phyloP scores from a whole-genome alignment of 1,139 yeast species.

The Blastobotrys aristatus region DNA sequence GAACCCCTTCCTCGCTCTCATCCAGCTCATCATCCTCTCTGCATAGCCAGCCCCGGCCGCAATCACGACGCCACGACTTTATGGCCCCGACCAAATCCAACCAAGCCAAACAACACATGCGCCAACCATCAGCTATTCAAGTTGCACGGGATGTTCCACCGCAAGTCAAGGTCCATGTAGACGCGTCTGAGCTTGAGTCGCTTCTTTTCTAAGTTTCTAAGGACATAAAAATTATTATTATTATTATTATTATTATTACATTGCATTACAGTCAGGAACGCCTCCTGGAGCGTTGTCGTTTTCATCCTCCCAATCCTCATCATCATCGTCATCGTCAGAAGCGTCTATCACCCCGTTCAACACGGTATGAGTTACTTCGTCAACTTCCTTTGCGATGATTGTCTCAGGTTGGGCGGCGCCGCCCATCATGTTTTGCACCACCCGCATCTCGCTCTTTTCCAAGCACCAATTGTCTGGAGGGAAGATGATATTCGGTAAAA shows the following conservation, averaged over 20 bases:
- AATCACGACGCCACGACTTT: slow-evolving; percentile 10
- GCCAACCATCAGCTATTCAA: slow-evolving; percentile 3
- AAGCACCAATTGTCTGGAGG: slow-evolving; percentile 54
- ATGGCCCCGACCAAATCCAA: slow-evolving; percentile 24
- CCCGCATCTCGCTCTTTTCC: slow-evolving; percentile 27
- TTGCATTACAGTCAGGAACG: slow-evolving; percentile 23
- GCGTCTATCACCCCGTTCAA: slow-evolving; percentile 11
- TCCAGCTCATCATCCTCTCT: not conserved
- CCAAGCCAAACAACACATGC: slow-evolving; percentile 18
- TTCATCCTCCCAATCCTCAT: slow-evolving; percentile 14
- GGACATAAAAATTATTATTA: not conserved
- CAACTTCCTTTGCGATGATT: slow-evolving; percentile 20
- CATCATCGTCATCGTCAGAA: slow-evolving; percentile 14
- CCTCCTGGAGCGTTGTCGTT: slow-evolving; percentile 14
- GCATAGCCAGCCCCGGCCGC: not conserved
- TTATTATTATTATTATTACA: slow-evolving; percentile 15
- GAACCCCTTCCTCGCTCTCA: not conserved
- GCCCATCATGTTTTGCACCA: slow-evolving; percentile 27
- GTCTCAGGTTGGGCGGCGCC: slow-evolving; percentile 13
- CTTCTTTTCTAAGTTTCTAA: not conserved
- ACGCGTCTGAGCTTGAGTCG: slow-evolving; percentile 4
- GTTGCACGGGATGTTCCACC: slow-evolving; percentile 10
- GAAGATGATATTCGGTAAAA: slow-evolving; percentile 68
- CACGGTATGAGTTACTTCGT: slow-evolving; percentile 24
- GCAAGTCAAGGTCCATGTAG: slow-evolving; percentile 8